These are phyloP conservation scores for Sechiopsis laciniata DNA, from an alignment of 306 rosid species.

Conservation along the genomic window DNA sequence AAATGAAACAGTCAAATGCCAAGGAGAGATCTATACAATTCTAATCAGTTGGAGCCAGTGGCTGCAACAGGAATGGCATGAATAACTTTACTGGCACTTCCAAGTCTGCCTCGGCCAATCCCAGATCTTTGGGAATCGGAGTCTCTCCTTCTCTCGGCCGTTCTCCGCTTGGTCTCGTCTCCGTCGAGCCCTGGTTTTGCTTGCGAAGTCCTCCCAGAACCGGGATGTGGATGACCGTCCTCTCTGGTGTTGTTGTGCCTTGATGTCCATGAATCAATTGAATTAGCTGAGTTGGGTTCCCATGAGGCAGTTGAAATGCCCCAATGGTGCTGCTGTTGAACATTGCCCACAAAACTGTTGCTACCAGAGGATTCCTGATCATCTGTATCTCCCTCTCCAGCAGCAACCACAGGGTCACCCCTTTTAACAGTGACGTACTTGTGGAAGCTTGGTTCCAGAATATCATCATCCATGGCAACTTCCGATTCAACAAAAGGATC, in stretches of 20 bases:
- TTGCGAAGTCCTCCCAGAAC: neutral
- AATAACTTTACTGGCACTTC: conserved; percentile 33
- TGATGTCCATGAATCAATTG: conserved; percentile 55
- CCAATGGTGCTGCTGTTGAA: conserved; percentile 39
- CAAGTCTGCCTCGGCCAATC: conserved; percentile 52
- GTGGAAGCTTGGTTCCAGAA: conserved; percentile 72
- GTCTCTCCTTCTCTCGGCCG: conserved; percentile 37
- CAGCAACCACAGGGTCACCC: conserved; percentile 35
- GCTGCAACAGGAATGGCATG: conserved; percentile 41
- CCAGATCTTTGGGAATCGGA: conserved; percentile 41
- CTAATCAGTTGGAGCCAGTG: conserved; percentile 43
- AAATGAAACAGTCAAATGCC: conserved; percentile 17
- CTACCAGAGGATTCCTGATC: conserved; percentile 76
- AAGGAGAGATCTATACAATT: conserved; percentile 26
- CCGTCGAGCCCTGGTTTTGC: conserved; percentile 17
- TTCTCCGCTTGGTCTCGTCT: conserved; percentile 34
- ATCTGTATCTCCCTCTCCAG: conserved; percentile 45
- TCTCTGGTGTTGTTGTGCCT: conserved; percentile 34
- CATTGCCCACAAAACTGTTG: conserved; percentile 45
- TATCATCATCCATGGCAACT: conserved; percentile 52
- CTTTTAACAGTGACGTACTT: conserved; percentile 68
- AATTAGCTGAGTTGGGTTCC: conserved; percentile 67
- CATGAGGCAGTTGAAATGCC: conserved; percentile 48
- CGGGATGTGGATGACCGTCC: conserved; percentile 22
- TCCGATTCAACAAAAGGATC: conserved; percentile 73